phyloP scores from a whole-genome alignment of 2,329 filamentous ascomycete genomes.

The Amphichorda felina region DNA sequence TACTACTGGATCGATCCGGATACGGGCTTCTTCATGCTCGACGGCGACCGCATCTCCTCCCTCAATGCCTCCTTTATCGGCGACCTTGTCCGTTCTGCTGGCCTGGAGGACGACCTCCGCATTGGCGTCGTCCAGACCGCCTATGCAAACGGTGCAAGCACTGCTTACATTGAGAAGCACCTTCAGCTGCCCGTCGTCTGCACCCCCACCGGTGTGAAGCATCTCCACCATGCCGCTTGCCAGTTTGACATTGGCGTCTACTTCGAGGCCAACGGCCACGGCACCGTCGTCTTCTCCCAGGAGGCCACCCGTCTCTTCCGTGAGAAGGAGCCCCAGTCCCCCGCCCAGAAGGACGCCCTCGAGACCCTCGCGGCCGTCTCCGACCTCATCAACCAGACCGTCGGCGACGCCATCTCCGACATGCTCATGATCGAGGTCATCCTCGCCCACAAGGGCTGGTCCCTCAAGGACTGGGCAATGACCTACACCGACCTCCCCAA shows the following conservation, averaged over 20 bases:
- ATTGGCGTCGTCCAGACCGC: slow-evolving; percentile 96
- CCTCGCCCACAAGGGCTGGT: slow-evolving; percentile 89
- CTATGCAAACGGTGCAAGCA: slow-evolving; percentile 93
- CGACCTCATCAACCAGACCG: slow-evolving; percentile 95
- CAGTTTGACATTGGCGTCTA: slow-evolving; percentile 95
- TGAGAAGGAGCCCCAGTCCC: slow-evolving; percentile 73
- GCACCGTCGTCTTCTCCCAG: slow-evolving; percentile 87
- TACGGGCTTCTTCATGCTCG: slow-evolving; percentile 79
- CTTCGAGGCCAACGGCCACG: slow-evolving; percentile 97
- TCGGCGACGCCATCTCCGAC: slow-evolving; percentile 91
- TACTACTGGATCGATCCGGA: slow-evolving; percentile 87
- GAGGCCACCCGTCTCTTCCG: slow-evolving; percentile 70
- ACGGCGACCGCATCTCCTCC: slow-evolving; percentile 93
- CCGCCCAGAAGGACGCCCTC: slow-evolving; percentile 81
- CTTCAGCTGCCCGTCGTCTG: slow-evolving; percentile 83
- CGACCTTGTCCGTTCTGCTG: slow-evolving; percentile 71
- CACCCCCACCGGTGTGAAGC: slow-evolving; percentile 93
- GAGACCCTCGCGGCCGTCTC: slow-evolving; percentile 73
- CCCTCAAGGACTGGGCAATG: slow-evolving; percentile 77
- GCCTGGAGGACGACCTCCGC: slow-evolving; percentile 67
- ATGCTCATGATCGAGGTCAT: slow-evolving; percentile 94
- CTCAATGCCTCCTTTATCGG: slow-evolving; percentile 89
- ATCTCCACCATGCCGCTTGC: slow-evolving; percentile 91
- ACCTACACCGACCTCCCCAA: slow-evolving; percentile 94
- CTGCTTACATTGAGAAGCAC: slow-evolving; percentile 79